Evolutionary conservation across 1,284 basidiomycete species (phyloP), one percentile per base, ranked within the genome.

Genomic region (Puccinia coronata): DNA sequence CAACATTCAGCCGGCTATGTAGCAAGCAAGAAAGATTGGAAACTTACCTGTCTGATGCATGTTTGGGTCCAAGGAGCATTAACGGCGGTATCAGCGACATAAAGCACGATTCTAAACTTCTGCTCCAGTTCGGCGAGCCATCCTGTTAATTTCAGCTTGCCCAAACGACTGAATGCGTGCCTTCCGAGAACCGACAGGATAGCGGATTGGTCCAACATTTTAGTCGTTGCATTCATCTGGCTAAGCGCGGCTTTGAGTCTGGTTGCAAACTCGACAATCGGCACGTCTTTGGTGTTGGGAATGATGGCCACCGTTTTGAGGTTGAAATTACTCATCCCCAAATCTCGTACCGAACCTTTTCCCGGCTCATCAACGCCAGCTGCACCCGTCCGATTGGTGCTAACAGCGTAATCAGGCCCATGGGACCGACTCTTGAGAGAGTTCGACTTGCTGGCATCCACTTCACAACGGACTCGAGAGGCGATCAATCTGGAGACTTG

Each of bases 51-150:
- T 36, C 94, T 90, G 82, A 98, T 95, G 85, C 95, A 97, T 0
- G 95, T 98, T 87, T 96, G 92, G n/a, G 95, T 97, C 95, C 96
- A 98, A 28, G 93, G 92, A 82, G 93, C 95, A 77, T 91, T 92
- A 31, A 95, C 94, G 0, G 94, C 91, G 0, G 95, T 94, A 86
- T 98, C 95, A 2, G 93, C 95, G 31, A 98, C 94, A 85, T 98
- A 98, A 14, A 98, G 88, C 0, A 98, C 95, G 1, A 91, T 95
- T 34, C 93, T 90, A 85, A 92, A 95, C 84, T 93, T 90, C 87
- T 97, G 93, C 86, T 98, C 95, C 85, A 94, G 93, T 86, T 98
- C 95, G 23, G 96, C 93, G 8, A 98, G 88, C 95, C 95, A 97
- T 9, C 93, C 93, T 0, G 92, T 92, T 28, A 92, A 92, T 88